Evolutionary conservation across 2,329 filamentous ascomycete genomes (phyloP).

Genomic region (Sclerotinia sclerotiorum): DNA sequence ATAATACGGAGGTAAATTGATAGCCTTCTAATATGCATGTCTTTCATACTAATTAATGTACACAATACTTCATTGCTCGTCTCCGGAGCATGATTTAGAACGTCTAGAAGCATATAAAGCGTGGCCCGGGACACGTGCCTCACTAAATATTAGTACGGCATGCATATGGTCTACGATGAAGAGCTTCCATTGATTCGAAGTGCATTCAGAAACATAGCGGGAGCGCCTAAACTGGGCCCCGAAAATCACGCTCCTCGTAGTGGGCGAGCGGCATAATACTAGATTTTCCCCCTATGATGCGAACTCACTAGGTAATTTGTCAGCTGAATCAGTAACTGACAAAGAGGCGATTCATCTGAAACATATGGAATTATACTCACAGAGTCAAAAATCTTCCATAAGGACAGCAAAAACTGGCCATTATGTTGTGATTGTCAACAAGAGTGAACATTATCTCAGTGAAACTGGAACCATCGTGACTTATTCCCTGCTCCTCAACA

Average conservation of each 20-base stretch:
- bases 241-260: background rate
- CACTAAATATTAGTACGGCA: constrained; percentile 40
- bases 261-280: background rate
- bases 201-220: no score
- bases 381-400: background rate
- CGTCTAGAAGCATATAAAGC: constrained; percentile 31
- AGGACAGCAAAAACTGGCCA: constrained; percentile 1
- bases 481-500: background rate
- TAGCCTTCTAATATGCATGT: background rate
- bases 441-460: constrained; percentile 57
- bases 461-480: constrained; percentile 59
- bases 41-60: constrained; percentile 9
- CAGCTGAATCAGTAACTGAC: background rate
- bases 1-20: constrained; percentile 70
- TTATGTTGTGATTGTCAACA: background rate
- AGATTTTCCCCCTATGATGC: background rate
- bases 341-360: background rate
- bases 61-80: constrained; percentile 42
- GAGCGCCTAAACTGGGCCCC: background rate
- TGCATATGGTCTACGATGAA: constrained; percentile 32
- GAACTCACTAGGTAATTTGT: constrained; percentile 25
- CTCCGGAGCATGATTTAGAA: constrained; percentile 26
- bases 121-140: constrained; percentile 46
- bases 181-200: constrained; percentile 22
- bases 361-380: background rate